Evolutionary conservation across 208 protist species (phyloP).

Genomic region (Vickermania ingenoplastis): DNA sequence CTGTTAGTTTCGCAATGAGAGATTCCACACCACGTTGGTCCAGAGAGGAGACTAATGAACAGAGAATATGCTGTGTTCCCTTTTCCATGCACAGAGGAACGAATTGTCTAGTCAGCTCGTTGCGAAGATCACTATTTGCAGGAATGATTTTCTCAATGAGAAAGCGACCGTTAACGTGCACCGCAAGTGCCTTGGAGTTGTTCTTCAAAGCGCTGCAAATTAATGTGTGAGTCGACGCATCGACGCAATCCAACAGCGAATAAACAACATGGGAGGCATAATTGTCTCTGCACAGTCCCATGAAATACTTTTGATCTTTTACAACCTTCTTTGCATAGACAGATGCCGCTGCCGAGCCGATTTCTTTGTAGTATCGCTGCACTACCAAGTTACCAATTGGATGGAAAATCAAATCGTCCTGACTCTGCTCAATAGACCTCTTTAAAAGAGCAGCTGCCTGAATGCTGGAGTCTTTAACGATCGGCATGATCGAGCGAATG

Average conservation of each 20-base stretch:
- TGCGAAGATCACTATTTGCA: constrained; percentile 70
- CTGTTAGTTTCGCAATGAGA: constrained; percentile 37
- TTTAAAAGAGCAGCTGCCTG: constrained; percentile 32
- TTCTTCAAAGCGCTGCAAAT: constrained; percentile 60
- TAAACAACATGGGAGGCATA: constrained; percentile 76
- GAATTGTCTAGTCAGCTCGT: constrained; percentile 65
- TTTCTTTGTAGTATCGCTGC: constrained; percentile 54
- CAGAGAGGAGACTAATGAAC: constrained; percentile 47
- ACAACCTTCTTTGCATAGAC: constrained; percentile 45
- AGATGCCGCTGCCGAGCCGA: constrained; percentile 35
- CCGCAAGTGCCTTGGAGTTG: constrained; percentile 43
- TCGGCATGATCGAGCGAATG: constrained; percentile 60
- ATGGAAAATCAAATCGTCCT: constrained; percentile 47
- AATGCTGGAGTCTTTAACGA: constrained; percentile 60
- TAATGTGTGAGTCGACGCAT: constrained; percentile 45
- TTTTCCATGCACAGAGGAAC: constrained; percentile 42
- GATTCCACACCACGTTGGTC: constrained; percentile 50
- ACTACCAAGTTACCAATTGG: constrained; percentile 73
- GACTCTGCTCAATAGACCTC: constrained; percentile 43
- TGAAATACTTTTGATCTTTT: constrained; percentile 41
- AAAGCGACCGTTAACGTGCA: constrained; percentile 81
- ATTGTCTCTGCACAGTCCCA: constrained; percentile 49
- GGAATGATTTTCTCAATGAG: constrained; percentile 70
- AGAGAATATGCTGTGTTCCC: constrained; percentile 80
- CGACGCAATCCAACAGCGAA: constrained; percentile 58